Evolutionary conservation across 371 early-diverging fungal species (phyloP), one percentile per base, ranked within the genome.

Genomic region (Polyrhizophydium stewartii): DNA sequence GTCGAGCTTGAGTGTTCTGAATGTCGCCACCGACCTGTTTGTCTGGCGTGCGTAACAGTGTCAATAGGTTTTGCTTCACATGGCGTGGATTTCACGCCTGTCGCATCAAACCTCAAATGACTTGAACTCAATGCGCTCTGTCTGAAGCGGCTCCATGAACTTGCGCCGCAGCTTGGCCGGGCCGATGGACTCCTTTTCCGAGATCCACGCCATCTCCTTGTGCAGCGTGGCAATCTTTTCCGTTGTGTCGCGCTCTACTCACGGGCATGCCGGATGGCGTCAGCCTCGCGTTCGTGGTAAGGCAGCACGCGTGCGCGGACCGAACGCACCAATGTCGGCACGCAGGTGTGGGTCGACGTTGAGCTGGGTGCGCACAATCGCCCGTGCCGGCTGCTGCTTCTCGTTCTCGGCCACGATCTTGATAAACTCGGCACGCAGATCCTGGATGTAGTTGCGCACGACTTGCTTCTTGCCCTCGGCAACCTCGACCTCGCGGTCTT

Each of bases 381-480:
- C 55, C 24, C 45, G 32, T 6, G 61, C 50, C 6, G 61, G 55
- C 12, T 56, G 46, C 13, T 63, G 58, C 28, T 69, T 68, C 30
- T 77, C 77, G 50, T 78, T 73, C 21, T 79, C 78, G 27, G 43
- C 51, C 16, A 75, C 31, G 0, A 76, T 50, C 58, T 66, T 63
- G 35, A 68, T 45, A 55, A 78, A 82, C 59, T 79, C 78, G 17
- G 35, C 45, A 19, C 83, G 74, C 28, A 82, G 68, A 30, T 76
- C 73, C 25, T 64, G 59, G 40, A 82, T 74, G 51, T 74, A 63
- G 27, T 69, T 61, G 51, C 81, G 31, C 1, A 72, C 73, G 13
- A 69, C 67, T 59, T 77, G 74, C 66, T 80, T 82, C 60, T 77
- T 75, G 7, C 22, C 27, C 59, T 82, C 81, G 9, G 83, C 83